Conservation (phyloP, 345 rosid genomes). For the Brassica juncea region DNA sequence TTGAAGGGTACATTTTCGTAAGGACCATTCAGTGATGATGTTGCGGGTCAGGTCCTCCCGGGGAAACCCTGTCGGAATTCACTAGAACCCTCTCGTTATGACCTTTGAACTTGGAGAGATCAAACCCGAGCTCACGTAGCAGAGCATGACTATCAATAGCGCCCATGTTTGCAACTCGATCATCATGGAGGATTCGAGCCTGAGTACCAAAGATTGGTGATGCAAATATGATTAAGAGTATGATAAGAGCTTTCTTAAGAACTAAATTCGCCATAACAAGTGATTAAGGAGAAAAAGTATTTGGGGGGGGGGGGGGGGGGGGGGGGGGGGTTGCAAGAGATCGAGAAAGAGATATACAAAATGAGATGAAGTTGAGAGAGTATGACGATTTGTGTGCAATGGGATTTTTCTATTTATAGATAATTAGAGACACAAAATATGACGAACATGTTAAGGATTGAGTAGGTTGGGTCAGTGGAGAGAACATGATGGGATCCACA, state of each 20-base stretch:
- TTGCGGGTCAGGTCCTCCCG: constrained; percentile 44
- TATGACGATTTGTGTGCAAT: constrained; percentile 26
- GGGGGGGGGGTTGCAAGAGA: background rate
- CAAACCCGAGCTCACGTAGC: constrained; percentile 39
- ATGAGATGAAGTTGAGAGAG: constrained; percentile 19
- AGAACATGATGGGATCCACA: constrained; percentile 38
- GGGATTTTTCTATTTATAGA: constrained; percentile 36
- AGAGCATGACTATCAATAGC: constrained; percentile 28
- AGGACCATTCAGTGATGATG: constrained; percentile 35
- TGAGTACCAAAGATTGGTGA: constrained; percentile 15
- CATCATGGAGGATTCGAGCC: constrained; percentile 37
- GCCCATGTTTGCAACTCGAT: background rate
- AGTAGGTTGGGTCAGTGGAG: constrained; percentile 34
- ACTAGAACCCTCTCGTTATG: constrained; percentile 21
- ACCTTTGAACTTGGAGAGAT: constrained; percentile 40
- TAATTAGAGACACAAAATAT: background rate
- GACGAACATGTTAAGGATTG: constrained; percentile 14
- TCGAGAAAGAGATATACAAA: background rate
- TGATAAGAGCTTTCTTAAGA: constrained; percentile 31
- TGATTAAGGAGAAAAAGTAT: background rate
- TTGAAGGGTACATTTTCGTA: background rate
- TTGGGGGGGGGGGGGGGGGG: too few species aligned
- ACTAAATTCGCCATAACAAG: constrained; percentile 30
- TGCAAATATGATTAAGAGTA: constrained; percentile 35
- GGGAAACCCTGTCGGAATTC: constrained; percentile 41